Evolutionary conservation across 2,329 filamentous ascomycete species (phyloP).

Genomic region (Septoria linicola): DNA sequence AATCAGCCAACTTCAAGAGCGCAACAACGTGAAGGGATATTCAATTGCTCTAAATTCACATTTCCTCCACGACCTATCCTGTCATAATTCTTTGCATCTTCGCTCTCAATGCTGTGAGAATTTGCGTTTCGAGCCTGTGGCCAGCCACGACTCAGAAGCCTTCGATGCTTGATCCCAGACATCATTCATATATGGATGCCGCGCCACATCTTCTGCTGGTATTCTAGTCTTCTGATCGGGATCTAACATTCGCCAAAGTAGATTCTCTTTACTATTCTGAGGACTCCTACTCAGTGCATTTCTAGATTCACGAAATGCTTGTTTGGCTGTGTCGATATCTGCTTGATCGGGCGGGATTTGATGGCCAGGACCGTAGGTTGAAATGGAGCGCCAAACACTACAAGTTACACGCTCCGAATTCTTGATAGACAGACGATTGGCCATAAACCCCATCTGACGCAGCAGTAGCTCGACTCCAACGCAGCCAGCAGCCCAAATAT

Average conservation of each 20-base stretch:
- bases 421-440: background rate
- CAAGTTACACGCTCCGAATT: background rate
- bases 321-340: background rate
- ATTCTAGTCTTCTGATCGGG: background rate
- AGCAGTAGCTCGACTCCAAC: constrained; percentile 5
- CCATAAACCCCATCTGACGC: background rate
- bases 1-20: no score
- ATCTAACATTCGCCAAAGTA: background rate
- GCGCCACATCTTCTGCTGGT: background rate
- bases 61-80: no score
- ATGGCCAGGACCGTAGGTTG: background rate
- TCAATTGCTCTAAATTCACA: no score
- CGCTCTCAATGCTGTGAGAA: no score
- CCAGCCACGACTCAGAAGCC: no score
- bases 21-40: no score
- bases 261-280: background rate
- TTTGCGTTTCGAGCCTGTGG: no score
- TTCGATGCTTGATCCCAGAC: background rate
- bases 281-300: background rate
- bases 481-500: constrained; percentile 7
- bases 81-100: no score
- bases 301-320: background rate
- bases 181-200: background rate
- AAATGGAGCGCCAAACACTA: background rate
- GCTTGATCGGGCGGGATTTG: background rate